phyloP scores from a whole-genome alignment of 352 stramenopile genomes.

The Peronospora belbahrii region DNA sequence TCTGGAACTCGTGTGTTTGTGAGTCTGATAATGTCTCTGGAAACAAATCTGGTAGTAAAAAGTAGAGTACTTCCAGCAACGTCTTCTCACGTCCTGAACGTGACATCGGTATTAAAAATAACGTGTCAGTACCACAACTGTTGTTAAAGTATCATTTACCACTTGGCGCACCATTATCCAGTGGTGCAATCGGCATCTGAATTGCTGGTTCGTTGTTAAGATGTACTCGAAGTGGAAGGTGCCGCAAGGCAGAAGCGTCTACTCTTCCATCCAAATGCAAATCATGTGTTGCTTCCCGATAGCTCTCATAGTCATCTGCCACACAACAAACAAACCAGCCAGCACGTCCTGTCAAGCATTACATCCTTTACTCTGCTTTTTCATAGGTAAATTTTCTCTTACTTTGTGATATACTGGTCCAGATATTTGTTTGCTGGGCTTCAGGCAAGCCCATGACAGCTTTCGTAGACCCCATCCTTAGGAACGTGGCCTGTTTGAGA shows the following conservation, averaged over 20 bases:
- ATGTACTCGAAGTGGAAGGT: slow-evolving; percentile 61
- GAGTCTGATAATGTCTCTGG: not conserved
- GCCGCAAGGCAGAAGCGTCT: slow-evolving; percentile 27
- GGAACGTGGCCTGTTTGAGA: slow-evolving; percentile 72
- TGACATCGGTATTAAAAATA: not conserved
- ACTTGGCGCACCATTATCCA: slow-evolving; percentile 25
- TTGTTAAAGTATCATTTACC: not conserved
- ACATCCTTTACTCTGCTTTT: not conserved
- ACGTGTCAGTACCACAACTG: not conserved
- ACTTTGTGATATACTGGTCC: slow-evolving; percentile 70
- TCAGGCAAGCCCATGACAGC: slow-evolving; percentile 73
- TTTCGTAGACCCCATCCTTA: slow-evolving; percentile 70
- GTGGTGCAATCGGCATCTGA: slow-evolving; percentile 62
- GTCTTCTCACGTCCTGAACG: slow-evolving; percentile 34
- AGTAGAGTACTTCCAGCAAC: slow-evolving; percentile 40
- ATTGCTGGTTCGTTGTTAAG: slow-evolving; percentile 45
- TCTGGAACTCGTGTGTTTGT: slow-evolving; percentile 9
- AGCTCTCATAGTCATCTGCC: slow-evolving; percentile 45
- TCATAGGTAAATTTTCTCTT: slow-evolving; percentile 1
- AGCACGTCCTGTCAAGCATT: not conserved
- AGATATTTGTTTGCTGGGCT: slow-evolving; percentile 76
- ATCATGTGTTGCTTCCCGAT: slow-evolving; percentile 41
- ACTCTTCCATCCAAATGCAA: slow-evolving; percentile 35
- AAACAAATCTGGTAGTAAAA: slow-evolving; percentile 62
- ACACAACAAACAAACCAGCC: not conserved